Conservation (phyloP, 2,329 filamentous ascomycete species). For the Clonostachys rosea region DNA sequence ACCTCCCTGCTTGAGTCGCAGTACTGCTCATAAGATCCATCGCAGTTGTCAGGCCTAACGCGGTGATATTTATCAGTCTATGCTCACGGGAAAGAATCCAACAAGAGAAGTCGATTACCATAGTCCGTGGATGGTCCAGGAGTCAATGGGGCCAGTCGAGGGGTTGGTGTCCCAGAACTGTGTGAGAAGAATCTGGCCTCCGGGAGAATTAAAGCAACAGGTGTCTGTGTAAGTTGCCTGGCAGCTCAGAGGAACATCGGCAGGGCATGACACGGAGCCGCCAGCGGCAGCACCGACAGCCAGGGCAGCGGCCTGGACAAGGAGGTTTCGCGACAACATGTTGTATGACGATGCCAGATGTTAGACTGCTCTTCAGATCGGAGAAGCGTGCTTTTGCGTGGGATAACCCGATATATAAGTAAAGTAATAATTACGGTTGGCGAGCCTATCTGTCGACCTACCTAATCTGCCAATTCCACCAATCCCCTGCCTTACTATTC, state of each 20-base stretch:
- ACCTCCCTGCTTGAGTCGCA: slow-evolving; percentile 61
- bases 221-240: slow-evolving; percentile 45
- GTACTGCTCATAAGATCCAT: slow-evolving; percentile 62
- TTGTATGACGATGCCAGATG: background rate
- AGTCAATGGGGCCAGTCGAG: slow-evolving; percentile 58
- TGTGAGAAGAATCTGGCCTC: slow-evolving; percentile 64
- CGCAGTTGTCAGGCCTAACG: slow-evolving; percentile 56
- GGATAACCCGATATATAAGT: no score
- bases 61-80: background rate
- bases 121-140: slow-evolving; percentile 71
- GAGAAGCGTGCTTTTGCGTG: no score
- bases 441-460: no score
- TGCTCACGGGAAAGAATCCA: background rate
- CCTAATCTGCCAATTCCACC: no score
- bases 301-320: background rate
- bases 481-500: no score
- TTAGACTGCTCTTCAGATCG: no score
- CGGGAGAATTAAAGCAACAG: slow-evolving; percentile 68
- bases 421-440: no score
- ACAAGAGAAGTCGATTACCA: slow-evolving; percentile 20
- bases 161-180: slow-evolving; percentile 74
- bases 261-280: slow-evolving; percentile 11
- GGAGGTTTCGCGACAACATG: background rate
- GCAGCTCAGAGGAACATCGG: slow-evolving; percentile 50
- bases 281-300: background rate